These are phyloP conservation scores for Talaromyces verruculosus DNA, from an alignment of 2,329 filamentous ascomycete species.

Conservation along the genomic window DNA sequence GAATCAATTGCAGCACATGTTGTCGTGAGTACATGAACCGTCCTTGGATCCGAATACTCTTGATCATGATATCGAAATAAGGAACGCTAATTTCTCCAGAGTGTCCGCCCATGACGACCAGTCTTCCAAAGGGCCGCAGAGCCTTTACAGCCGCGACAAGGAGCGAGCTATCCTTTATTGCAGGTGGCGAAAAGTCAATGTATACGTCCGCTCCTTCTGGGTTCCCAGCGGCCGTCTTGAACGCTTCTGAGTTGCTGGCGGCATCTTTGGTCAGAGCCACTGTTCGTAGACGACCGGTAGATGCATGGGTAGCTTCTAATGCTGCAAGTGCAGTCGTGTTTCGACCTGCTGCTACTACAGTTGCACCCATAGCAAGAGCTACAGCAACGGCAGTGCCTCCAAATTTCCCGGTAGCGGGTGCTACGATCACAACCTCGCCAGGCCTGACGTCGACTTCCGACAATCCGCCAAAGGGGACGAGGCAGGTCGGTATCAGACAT, in stretches of 20 bases:
- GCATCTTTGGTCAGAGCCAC: constrained; percentile 11
- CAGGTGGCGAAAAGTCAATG: constrained; percentile 24
- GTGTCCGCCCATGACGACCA: constrained; percentile 10
- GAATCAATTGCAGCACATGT: constrained; percentile 22
- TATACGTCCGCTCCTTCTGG: constrained; percentile 22
- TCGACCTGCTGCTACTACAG: constrained; percentile 53
- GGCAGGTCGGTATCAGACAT: constrained; percentile 34
- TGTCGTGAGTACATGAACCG: constrained; percentile 24
- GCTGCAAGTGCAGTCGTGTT: constrained; percentile 12
- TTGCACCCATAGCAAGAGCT: constrained; percentile 52
- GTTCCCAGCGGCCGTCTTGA: constrained; percentile 11
- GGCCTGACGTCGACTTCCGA: constrained; percentile 43
- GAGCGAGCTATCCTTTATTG: constrained; percentile 10
- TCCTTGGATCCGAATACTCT: constrained; percentile 23
- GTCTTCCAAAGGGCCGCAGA: constrained; percentile 19
- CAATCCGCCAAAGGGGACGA: constrained; percentile 49
- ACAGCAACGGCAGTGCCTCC: constrained; percentile 50
- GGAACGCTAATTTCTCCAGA: constrained; percentile 4
- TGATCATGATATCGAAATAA: constrained; percentile 24
- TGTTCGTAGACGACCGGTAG: constrained; percentile 11
- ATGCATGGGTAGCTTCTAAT: constrained; percentile 1
- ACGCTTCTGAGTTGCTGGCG: constrained; percentile 2
- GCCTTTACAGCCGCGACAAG: constrained; percentile 15
- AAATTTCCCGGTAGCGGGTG: constrained; percentile 52
- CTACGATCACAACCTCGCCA: constrained; percentile 52